A percentile compares a stretch with the other conserved stretches of the same genome.
These are phyloP conservation scores for Pseudogymnoascus sp. DNA, from an alignment of 2,329 filamentous ascomycete genomes.

Conservation along the genomic window DNA sequence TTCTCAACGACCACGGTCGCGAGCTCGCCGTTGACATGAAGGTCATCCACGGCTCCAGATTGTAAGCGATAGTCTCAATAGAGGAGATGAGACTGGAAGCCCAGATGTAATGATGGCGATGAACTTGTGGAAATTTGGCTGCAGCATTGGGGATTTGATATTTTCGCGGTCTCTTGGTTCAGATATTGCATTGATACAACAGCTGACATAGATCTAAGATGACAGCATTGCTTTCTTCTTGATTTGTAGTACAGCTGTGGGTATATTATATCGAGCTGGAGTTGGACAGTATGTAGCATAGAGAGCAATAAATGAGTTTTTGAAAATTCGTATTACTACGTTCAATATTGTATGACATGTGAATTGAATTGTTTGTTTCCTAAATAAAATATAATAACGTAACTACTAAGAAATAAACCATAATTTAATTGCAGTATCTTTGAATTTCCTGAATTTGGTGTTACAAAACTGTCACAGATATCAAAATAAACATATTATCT, in stretches of 20 bases:
- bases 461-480: too few relatives aligned
- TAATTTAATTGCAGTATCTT: not conserved
- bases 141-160: conserved; percentile 5
- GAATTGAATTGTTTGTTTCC: not conserved
- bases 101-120: conserved; percentile 6
- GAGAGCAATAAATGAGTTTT: conserved; percentile 8
- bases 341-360: not conserved
- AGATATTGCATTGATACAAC: conserved; percentile 3
- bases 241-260: conserved; percentile 4
- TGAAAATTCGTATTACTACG: not conserved
- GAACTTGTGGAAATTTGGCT: conserved; percentile 7
- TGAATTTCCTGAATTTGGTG: too few relatives aligned
- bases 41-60: conserved; percentile 75
- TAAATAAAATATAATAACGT: not conserved
- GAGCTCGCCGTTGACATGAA: conserved; percentile 99
- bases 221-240: conserved; percentile 6
- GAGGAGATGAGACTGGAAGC: conserved; percentile 10
- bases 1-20: conserved; percentile 85
- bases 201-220: conserved; percentile 4
- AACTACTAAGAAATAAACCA: not conserved
- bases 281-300: conserved; percentile 8
- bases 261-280: conserved; percentile 8
- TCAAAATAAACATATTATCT: not conserved
- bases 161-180: conserved; percentile 8
- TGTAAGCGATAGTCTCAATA: conserved; percentile 37